Base-by-base conservation (phyloP, 2,329 filamentous ascomycete species). In the Penicillium sp. region DNA sequence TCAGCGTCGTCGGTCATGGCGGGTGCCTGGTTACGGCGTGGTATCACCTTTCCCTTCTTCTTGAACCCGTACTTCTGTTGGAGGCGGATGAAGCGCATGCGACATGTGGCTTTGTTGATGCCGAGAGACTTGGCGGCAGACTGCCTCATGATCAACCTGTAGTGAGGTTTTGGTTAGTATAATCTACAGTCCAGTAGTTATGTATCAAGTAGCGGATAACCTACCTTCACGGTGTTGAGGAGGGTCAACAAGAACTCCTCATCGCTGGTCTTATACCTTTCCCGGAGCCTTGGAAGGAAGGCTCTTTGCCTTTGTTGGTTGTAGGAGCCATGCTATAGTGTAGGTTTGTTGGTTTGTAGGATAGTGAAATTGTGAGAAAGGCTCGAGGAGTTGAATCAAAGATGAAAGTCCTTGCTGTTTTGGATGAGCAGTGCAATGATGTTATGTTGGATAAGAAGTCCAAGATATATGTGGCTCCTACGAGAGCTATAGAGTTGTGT, bases 211-310 rank as follows among this genome's bases (percentile, higher is more conserved):
- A 31, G 29, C 1, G 5, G 15, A 37, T 13, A 5, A n/a, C 46
- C 6, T 2, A 48, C 46, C 31, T 48, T 35, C 0, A 35, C 2
- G 0, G 1, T 2, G 0, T 13, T 6, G 0, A 48, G 31, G 2
- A 35, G 29, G 1, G 46, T 48, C 2, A 25, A 12, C 0, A 25
- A 2, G 2, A 37, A 48, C 2, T 7, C 21, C 3, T 25, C 15
- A 9, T 48, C 31, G 0, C 15, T 13, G 15, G 15, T 8, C 9
- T 37, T 48, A 0, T 5, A 33, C 42, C 15, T 25, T 9, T 17
- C 2, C 17, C 37, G 31, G 31, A 33, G 31, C 31, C 12, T 15
- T 33, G 5, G 31, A 33, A 33, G 5, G 31, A 33, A 33, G 31
- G 31, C 31, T 33, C 12, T 2, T 33, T 33, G 31, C 10, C 8